Evolutionary conservation across 1,284 basidiomycete genomes (phyloP).

Genomic region (Chiua sp.): DNA sequence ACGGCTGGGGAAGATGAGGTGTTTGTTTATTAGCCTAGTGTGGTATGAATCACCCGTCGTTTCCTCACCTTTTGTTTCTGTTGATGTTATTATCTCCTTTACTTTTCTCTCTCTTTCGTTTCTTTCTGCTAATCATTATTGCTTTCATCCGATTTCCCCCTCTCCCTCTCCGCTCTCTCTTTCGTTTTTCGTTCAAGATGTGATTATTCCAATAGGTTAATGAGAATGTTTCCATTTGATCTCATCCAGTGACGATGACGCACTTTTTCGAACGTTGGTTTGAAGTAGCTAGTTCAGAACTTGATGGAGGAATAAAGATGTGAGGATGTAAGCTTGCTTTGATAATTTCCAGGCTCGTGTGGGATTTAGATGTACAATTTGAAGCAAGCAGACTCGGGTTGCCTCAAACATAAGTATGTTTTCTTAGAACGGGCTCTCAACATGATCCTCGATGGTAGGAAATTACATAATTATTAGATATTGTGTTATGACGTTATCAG

Average conservation of each 20-base stretch:
- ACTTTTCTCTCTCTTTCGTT: not conserved
- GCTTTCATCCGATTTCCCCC: slow-evolving; percentile 25
- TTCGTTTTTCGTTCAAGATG: slow-evolving; percentile 5
- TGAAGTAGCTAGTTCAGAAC: slow-evolving; percentile 13
- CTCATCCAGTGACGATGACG: not conserved
- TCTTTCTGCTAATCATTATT: slow-evolving; percentile 39
- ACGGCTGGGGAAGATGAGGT: slow-evolving; percentile 37
- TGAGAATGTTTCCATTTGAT: slow-evolving; percentile 14
- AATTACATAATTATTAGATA: slow-evolving; percentile 9
- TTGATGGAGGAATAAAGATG: slow-evolving; percentile 13
- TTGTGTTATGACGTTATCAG: slow-evolving; percentile 20
- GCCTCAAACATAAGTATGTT: no score
- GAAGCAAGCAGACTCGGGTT: no score
- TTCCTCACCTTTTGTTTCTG: not conserved
- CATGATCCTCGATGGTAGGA: not conserved
- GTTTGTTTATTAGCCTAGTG: slow-evolving; percentile 7
- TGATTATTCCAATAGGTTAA: slow-evolving; percentile 20
- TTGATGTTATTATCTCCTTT: slow-evolving; percentile 4
- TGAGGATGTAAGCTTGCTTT: not conserved
- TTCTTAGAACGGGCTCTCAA: no score
- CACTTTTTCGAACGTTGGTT: slow-evolving; percentile 1
- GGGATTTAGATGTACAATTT: no score
- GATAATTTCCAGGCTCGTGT: no score
- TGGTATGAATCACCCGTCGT: slow-evolving; percentile 7
- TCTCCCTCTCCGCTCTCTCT: not conserved